phyloP scores from a whole-genome alignment of 371 early-diverging fungal genomes.

The Mortierella sp. region DNA sequence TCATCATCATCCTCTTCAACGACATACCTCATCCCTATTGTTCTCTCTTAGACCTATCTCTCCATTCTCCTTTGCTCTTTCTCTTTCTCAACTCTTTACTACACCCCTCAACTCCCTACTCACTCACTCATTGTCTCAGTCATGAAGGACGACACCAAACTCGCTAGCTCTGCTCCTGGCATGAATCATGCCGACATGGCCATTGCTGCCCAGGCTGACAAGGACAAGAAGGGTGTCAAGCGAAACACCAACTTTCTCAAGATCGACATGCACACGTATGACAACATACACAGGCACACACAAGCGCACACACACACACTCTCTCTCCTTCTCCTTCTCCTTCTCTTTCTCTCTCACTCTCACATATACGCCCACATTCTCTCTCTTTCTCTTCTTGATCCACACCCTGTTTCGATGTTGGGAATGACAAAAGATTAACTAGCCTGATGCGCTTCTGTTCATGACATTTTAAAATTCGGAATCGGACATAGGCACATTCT shows the following conservation, averaged over 20 bases:
- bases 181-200: constrained; percentile 51
- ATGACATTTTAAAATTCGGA: too few relatives aligned
- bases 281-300: too few relatives aligned
- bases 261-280: constrained; percentile 56
- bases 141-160: constrained; percentile 30
- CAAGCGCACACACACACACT: too few relatives aligned
- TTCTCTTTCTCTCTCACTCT: background rate
- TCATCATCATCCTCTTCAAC: too few relatives aligned
- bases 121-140: background rate
- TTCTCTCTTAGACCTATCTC: background rate
- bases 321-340: constrained; percentile 1
- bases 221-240: constrained; percentile 40
- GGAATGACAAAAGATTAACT: too few relatives aligned
- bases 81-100: background rate
- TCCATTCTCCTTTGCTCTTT: background rate
- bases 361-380: background rate
- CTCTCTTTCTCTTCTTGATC: too few relatives aligned
- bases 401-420: too few relatives aligned
- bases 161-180: constrained; percentile 34
- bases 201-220: constrained; percentile 41
- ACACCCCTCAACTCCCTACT: background rate
- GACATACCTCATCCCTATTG: background rate
- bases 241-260: constrained; percentile 54
- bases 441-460: background rate
- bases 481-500: constrained; percentile 66